phyloP scores from a whole-genome alignment of 2,329 filamentous ascomycete genomes.

The Fusarium acutatum region DNA sequence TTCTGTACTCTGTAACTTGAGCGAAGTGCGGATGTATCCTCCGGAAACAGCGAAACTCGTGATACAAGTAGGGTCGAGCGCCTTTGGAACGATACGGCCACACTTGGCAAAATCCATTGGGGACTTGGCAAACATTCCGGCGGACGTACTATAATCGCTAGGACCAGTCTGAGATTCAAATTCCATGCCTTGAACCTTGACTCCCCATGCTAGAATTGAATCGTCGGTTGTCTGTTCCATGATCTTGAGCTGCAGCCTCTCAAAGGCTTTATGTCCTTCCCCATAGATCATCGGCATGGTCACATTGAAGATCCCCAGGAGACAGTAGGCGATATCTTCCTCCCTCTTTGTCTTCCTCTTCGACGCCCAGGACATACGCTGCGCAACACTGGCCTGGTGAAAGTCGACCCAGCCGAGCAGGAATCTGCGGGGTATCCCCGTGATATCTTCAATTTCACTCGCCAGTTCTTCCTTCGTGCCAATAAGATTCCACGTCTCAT shows the following conservation, averaged over 20 bases:
- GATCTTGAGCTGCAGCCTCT: background rate
- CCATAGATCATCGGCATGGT: slow-evolving; percentile 5
- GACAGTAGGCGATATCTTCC: slow-evolving; percentile 3
- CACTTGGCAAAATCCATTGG: background rate
- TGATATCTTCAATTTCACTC: background rate
- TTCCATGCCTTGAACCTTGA: background rate
- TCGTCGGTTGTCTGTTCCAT: slow-evolving; percentile 1
- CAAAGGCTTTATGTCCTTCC: background rate
- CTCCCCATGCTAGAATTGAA: background rate
- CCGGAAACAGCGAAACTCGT: background rate
- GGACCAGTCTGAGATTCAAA: accelerated
- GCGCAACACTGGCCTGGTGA: background rate
- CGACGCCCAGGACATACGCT: slow-evolving; percentile 6
- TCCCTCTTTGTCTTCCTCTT: background rate
- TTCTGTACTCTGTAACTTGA: background rate
- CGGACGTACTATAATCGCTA: background rate
- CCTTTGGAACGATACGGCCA: background rate
- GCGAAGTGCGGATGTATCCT: background rate
- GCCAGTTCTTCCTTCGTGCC: background rate
- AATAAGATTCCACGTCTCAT: background rate
- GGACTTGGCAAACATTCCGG: background rate
- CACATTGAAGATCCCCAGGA: background rate
- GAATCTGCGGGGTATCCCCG: background rate
- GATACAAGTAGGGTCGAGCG: background rate
- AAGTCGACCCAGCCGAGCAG: background rate